Evolutionary conservation across 495 filamentous ascomycete genomes (phyloP), one percentile per base, ranked within the genome.

Genomic region (Jackrogersella minutella): DNA sequence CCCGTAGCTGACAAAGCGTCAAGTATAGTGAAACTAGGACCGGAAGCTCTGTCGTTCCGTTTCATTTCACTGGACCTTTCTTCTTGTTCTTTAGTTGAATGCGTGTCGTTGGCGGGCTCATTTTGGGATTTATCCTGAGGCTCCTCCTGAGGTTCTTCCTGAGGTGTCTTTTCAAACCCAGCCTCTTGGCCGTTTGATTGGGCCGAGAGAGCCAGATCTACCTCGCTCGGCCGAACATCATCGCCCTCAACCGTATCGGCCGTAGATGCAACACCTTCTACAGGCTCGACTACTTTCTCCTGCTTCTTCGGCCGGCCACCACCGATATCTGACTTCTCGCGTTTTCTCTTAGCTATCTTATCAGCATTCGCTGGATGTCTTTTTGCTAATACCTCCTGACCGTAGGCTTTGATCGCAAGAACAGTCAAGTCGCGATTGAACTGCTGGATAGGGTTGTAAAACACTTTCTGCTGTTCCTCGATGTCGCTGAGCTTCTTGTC

Each of bases 391-490:
- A 84, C 73, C 61, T 92, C 87, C 53, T 95, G 87, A 0, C 88
- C 91, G 79, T 91, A 96, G 0, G 88, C 87, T 70, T 88, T 90
- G 70, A 98, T 96, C 14, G 93, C 91, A 17, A 98, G 84, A 28
- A 97, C 90, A 71, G 91, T 97, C 67, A 99, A 79, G 77, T 99
- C 95, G 8, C 95, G 87, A 79, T 99, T 99, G 81, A 97, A 99
- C 76, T 98, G 96, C 73, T 98, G 96, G 39, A 99, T 96, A 0
- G 95, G 94, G 66, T 99, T 99, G 80, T 99, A 99, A 74, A 99
- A 99, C 22, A 99, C 96, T 26, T 88, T 85, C 73, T 97, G 92
- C 34, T 80, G 79, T 33, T 77, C 76, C 53, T 80, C 74, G 39
- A 75, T 68, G n/a, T 74, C 70, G 28, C 68, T 73, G 8, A 51